Percentiles rank a stretch among this genome's conserved stretches.
These are phyloP conservation scores for Fomitopsis schrenkii DNA, from an alignment of 1,284 basidiomycete species.

Conservation along the genomic window DNA sequence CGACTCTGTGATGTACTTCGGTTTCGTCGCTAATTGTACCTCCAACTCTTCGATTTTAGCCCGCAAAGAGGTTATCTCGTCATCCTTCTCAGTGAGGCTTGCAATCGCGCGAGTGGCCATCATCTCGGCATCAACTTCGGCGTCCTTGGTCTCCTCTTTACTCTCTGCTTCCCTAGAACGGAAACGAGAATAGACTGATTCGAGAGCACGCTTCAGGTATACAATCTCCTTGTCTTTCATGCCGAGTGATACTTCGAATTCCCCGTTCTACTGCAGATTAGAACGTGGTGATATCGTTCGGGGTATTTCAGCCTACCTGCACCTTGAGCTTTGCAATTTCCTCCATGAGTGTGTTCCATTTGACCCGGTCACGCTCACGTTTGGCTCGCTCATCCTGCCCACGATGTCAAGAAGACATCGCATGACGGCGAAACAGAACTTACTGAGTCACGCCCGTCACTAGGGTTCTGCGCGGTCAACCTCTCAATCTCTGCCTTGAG, in stretches of 20 bases:
- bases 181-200: slow-evolving; percentile 81
- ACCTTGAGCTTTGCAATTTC: slow-evolving; percentile 73
- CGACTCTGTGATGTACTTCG: slow-evolving; percentile 55
- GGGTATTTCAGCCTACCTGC: slow-evolving; percentile 39
- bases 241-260: slow-evolving; percentile 10
- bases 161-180: slow-evolving; percentile 47
- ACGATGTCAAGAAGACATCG: slow-evolving; percentile 4
- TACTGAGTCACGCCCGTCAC: slow-evolving; percentile 56
- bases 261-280: neutral
- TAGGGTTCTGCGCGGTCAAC: slow-evolving; percentile 51
- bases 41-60: slow-evolving; percentile 52
- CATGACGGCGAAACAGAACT: slow-evolving; percentile 19
- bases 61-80: slow-evolving; percentile 54
- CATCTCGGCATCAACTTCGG: slow-evolving; percentile 63
- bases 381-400: slow-evolving; percentile 72
- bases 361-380: slow-evolving; percentile 70
- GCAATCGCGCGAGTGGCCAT: slow-evolving; percentile 74
- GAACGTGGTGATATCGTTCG: neutral
- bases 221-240: slow-evolving; percentile 71
- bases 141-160: slow-evolving; percentile 32
- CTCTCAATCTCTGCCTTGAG: slow-evolving; percentile 73
- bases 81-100: slow-evolving; percentile 66
- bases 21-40: slow-evolving; percentile 44
- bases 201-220: slow-evolving; percentile 79
- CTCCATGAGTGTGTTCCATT: slow-evolving; percentile 73